phyloP scores from a whole-genome alignment of 345 rosid species.

The Melaleuca alternifolia region DNA sequence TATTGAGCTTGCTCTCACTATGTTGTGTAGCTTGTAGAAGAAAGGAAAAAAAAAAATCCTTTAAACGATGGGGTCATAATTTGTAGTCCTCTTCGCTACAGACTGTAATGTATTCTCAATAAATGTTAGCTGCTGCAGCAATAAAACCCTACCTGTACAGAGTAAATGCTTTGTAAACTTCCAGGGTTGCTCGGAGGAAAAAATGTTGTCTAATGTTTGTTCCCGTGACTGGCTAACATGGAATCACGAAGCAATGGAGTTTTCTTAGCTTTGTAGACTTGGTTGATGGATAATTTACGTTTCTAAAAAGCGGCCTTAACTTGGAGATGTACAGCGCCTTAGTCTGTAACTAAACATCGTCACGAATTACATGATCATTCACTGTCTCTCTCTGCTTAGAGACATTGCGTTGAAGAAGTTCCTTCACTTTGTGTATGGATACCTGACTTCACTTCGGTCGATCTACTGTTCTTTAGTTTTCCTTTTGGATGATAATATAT shows the following conservation, averaged over 20 bases:
- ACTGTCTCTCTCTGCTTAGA: not conserved
- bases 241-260: not conserved
- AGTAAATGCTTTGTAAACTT: constrained; percentile 10
- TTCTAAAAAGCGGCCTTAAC: not conserved
- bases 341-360: not conserved
- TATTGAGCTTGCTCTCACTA: not conserved
- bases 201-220: not conserved
- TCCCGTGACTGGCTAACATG: not conserved
- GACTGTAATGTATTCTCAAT: constrained; percentile 2
- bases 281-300: not conserved
- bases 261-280: not conserved
- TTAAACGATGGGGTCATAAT: not conserved
- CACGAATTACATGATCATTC: not conserved
- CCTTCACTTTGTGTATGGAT: not conserved
- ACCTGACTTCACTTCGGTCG: not conserved
- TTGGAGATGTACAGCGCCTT: not conserved
- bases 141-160: constrained; percentile 26
- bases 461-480: not conserved
- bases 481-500: not conserved
- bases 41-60: not conserved
- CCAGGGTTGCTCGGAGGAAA: not conserved
- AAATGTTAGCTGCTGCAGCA: constrained; percentile 3
- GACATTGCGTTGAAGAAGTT: not conserved
- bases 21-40: not conserved
- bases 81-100: not conserved